Percentiles rank a stretch among this genome's conserved stretches.
phyloP scores from a whole-genome alignment of 1,139 yeast species.

The Suhomyces kunorum region DNA sequence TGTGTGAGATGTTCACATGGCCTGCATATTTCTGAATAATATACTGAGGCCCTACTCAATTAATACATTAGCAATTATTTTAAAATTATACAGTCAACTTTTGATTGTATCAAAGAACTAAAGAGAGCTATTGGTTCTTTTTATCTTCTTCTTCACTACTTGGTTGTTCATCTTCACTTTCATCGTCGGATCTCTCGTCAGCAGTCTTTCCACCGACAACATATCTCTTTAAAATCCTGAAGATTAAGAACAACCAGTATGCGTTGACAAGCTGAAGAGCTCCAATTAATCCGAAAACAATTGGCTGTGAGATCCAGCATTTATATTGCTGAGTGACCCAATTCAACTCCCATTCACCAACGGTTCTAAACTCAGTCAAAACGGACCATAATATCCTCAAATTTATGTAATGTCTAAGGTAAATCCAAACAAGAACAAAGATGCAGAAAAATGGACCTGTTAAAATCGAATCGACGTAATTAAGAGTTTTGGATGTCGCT shows the following conservation, averaged over 20 bases:
- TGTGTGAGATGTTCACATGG: background rate
- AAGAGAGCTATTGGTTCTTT: conserved; percentile 21
- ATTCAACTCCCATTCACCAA: conserved; percentile 78
- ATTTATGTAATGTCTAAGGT: conserved; percentile 85
- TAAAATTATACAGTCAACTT: background rate
- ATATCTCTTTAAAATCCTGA: conserved; percentile 72
- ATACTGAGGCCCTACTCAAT: no score
- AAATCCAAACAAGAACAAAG: conserved; percentile 77
- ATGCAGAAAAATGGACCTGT: conserved; percentile 67
- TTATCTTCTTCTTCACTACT: conserved; percentile 29
- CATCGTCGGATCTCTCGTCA: conserved; percentile 93
- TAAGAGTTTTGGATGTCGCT: conserved; percentile 78
- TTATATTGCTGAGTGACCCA: conserved; percentile 95
- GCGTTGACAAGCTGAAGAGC: conserved; percentile 83
- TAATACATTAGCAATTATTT: background rate
- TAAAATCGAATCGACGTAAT: conserved; percentile 70
- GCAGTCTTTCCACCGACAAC: conserved; percentile 58
- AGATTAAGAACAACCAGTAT: conserved; percentile 83
- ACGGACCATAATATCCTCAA: conserved; percentile 83
- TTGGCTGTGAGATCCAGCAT: conserved; percentile 92
- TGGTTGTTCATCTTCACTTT: conserved; percentile 53
- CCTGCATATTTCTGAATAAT: background rate
- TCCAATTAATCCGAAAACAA: conserved; percentile 73
- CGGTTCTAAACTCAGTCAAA: conserved; percentile 79
- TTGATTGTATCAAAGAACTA: conserved; percentile 3